Base-by-base conservation (phyloP, 306 rosid species). In the Corylus americana region DNA sequence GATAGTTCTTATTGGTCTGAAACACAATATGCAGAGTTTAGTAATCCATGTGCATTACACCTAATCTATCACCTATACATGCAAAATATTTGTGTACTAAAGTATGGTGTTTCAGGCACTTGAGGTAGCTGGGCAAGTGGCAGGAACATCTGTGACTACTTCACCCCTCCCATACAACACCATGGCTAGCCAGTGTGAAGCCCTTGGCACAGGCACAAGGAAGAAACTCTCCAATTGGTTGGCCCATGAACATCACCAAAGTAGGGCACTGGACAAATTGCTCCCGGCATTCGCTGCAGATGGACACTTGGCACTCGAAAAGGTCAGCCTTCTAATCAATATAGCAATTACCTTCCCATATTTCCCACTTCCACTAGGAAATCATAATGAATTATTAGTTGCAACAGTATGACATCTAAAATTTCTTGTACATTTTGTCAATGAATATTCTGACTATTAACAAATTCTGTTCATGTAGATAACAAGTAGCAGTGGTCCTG, bases 101-200 rank as follows among this genome's bases (percentile, higher is more conserved):
- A 39, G 6, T 18, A 11, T 8, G 29, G 20, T 81, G 27, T 47
- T 84, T 53, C 63, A 96, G 99, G 99, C 99, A 55, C 91, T 96
- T 51, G 97, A 90, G 89, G 98, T 93, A 50, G 99, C 99, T 2
- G 93, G 99, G 83, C 96, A 93, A 70, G 99, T 96, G 59, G 97
- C 93, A 0, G 99, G 98, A 84, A 77, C 98, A 27, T 70, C 89
- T 0, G 82, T 96, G 70, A 91, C 98, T 50, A 86, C 92, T 49
- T 91, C 96, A 1, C 97, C 98, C 20, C 96, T 96, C 17, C 96
- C 99, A n/a, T 96, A 88, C 90, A 88, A 90, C 51, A 51, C 97
- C 85, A 93, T 96, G 94, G 90, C 98, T n/a, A 88, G 91, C 89
- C 99, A 93, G 82, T 96, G 98, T 42, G 99, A 96, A 83, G 89